Percentiles rank a stretch among this genome's conserved stretches.
Conservation (phyloP, 345 rosid genomes). For the Limnanthes douglasii region DNA sequence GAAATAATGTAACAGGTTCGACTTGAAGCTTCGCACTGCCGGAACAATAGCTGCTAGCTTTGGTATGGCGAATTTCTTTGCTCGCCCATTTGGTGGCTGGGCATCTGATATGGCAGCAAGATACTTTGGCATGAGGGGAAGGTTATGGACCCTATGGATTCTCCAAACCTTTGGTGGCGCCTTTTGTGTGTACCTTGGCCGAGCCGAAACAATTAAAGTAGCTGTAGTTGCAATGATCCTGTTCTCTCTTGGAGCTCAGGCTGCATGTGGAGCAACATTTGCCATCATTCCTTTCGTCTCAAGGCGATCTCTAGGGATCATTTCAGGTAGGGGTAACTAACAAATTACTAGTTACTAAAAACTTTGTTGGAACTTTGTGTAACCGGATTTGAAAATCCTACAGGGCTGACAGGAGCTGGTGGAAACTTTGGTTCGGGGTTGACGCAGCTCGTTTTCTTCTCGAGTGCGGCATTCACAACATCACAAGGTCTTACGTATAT, state of each 20-base stretch:
- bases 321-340: no score
- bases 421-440: constrained; percentile 79
- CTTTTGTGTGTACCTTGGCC: constrained; percentile 74
- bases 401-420: constrained; percentile 70
- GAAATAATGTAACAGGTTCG: constrained; percentile 21
- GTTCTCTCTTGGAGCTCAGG: constrained; percentile 69
- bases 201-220: constrained; percentile 41
- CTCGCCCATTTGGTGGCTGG: constrained; percentile 73
- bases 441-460: constrained; percentile 55
- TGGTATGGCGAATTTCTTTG: constrained; percentile 71
- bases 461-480: constrained; percentile 35
- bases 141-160: constrained; percentile 63
- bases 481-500: constrained; percentile 41
- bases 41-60: constrained; percentile 67
- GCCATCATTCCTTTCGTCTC: constrained; percentile 80
- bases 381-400: no score
- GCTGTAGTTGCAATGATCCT: constrained; percentile 62
- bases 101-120: constrained; percentile 49
- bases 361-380: no score
- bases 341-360: no score
- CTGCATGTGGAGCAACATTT: constrained; percentile 84
- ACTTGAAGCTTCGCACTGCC: constrained; percentile 60
- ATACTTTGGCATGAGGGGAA: constrained; percentile 71
- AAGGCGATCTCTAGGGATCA: constrained; percentile 57
- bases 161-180: constrained; percentile 62